Conservation (phyloP, 805 yeast genomes). For the Komagataella pseudopastoris region DNA sequence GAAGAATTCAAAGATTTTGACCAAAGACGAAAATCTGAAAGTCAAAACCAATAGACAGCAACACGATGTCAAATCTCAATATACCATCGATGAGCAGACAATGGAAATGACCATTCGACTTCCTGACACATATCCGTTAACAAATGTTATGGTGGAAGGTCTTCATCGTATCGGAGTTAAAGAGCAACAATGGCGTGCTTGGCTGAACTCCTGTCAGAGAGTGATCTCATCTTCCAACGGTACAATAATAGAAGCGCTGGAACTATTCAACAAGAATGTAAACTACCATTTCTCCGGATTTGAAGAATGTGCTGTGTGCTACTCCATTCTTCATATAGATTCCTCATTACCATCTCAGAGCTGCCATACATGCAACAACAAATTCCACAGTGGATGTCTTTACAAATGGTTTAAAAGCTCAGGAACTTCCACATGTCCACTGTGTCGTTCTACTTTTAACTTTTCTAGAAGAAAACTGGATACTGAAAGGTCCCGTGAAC, state of each 20-base stretch:
- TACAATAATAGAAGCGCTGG: constrained; percentile 53
- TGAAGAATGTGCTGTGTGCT: constrained; percentile 96
- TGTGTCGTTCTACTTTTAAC: constrained; percentile 65
- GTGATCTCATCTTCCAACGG: constrained; percentile 67
- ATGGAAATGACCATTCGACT: constrained; percentile 66
- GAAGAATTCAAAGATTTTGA: constrained; percentile 11
- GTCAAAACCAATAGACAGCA: constrained; percentile 48
- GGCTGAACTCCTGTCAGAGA: constrained; percentile 86
- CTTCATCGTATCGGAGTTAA: constrained; percentile 75
- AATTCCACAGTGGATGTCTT: constrained; percentile 90
- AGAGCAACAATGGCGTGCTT: constrained; percentile 87
- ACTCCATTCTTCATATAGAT: constrained; percentile 81
- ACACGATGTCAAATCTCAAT: constrained; percentile 59
- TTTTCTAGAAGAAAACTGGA: constrained; percentile 12
- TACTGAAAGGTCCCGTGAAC: background rate
- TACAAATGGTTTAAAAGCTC: constrained; percentile 97
- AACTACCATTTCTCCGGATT: constrained; percentile 82
- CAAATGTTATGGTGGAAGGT: constrained; percentile 64
- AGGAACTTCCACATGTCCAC: constrained; percentile 85
- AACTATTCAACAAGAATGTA: constrained; percentile 60
- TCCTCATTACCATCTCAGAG: constrained; percentile 80
- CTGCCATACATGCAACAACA: constrained; percentile 85
- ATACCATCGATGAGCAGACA: constrained; percentile 75
- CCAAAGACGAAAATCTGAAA: constrained; percentile 30
- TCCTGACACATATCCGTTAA: constrained; percentile 70